Evolutionary conservation across 306 rosid genomes (phyloP).

Genomic region (Pterocarpus macrocarpus): DNA sequence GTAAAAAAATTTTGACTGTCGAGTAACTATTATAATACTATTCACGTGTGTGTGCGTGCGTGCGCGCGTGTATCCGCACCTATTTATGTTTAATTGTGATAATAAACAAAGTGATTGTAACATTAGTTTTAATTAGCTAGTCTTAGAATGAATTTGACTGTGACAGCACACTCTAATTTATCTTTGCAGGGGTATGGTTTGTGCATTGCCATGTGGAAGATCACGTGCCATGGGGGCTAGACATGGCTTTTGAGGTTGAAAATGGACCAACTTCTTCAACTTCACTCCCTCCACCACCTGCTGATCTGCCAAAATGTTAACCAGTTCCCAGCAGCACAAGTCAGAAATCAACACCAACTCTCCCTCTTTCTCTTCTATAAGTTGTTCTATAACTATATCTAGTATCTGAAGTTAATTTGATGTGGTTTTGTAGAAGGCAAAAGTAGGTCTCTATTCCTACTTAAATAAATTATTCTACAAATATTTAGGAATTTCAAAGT

Average conservation of each 20-base stretch:
- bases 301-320: conserved; percentile 56
- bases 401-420: too few relatives aligned
- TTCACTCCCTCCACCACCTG: conserved; percentile 61
- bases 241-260: conserved; percentile 43
- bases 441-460: neutral
- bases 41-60: too few relatives aligned
- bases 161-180: neutral
- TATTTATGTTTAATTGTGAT: too few relatives aligned
- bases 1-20: too few relatives aligned
- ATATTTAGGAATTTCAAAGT: neutral
- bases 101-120: too few relatives aligned
- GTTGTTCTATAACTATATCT: neutral
- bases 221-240: conserved; percentile 62
- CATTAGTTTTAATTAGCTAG: too few relatives aligned
- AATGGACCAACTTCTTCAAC: conserved; percentile 43
- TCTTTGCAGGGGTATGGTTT: conserved; percentile 51
- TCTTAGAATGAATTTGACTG: neutral
- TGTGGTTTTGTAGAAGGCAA: neutral
- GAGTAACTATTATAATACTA: too few relatives aligned
- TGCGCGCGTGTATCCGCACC: too few relatives aligned
- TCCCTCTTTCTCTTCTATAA: neutral
- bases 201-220: conserved; percentile 65
- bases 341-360: neutral
- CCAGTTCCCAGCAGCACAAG: neutral
- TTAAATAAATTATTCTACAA: neutral